These are phyloP conservation scores for Neonothopanus nambi DNA, from an alignment of 1,284 basidiomycete species.

Conservation along the genomic window DNA sequence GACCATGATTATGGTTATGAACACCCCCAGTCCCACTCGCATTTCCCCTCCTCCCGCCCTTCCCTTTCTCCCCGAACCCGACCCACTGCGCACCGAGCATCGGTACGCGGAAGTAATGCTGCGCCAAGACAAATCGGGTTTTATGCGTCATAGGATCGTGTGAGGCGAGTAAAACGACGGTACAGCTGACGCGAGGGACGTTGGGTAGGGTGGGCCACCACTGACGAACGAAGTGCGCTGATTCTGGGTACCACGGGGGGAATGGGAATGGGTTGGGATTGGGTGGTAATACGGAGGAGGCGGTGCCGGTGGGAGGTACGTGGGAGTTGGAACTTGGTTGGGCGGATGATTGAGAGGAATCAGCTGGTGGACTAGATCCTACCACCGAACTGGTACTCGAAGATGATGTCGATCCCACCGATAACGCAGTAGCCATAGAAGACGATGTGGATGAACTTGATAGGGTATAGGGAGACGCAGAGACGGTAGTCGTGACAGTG, in stretches of 20 bases:
- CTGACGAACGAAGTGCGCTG: constrained; percentile 72
- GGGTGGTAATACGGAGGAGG: neutral
- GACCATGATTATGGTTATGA: neutral
- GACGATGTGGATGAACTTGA: neutral
- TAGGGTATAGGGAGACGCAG: neutral
- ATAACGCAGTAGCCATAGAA: neutral
- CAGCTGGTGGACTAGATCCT: neutral
- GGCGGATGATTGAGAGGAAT: neutral
- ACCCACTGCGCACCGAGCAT: constrained; percentile 27
- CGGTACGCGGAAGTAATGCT: constrained; percentile 74
- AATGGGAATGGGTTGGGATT: constrained; percentile 53
- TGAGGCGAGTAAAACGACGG: constrained; percentile 64
- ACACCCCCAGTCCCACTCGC: neutral
- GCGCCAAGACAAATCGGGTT: constrained; percentile 65
- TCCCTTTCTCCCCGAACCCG: constrained; percentile 9
- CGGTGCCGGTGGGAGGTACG: neutral
- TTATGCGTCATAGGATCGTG: constrained; percentile 58
- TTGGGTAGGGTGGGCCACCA: constrained; percentile 66
- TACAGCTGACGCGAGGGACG: constrained; percentile 64
- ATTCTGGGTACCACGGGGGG: constrained; percentile 67
- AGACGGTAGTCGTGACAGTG: constrained; percentile 6
- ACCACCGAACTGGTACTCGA: neutral
- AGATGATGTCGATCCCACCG: neutral
- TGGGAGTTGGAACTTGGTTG: constrained; percentile 2
- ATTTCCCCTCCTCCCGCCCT: constrained; percentile 22